These are phyloP conservation scores for Theileria sp. DNA, from an alignment of 169 alveolate genomes.

Conservation along the genomic window DNA sequence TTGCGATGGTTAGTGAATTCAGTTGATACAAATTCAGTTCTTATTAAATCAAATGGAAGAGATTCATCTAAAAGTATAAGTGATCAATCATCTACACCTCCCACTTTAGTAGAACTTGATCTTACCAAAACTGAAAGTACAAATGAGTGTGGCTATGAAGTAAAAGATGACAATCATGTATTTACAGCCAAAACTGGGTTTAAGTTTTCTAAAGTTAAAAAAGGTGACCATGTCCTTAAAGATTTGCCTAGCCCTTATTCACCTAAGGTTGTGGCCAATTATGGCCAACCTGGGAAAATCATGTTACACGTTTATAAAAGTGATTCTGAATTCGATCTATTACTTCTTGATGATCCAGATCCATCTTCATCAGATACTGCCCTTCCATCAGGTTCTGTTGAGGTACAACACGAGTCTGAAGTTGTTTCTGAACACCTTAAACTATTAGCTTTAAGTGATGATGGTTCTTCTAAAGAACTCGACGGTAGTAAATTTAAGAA, in stretches of 20 bases:
- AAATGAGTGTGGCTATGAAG: background rate
- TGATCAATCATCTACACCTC: background rate
- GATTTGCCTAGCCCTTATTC: background rate
- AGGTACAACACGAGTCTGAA: background rate
- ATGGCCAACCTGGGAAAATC: background rate
- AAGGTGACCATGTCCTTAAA: background rate
- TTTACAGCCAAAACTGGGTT: background rate
- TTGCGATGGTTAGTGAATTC: too few species aligned
- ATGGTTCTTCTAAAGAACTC: background rate
- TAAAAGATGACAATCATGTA: background rate
- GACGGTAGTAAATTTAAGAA: background rate
- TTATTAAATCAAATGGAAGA: too few species aligned
- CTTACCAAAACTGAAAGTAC: background rate
- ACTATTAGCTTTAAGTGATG: background rate
- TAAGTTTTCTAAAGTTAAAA: background rate
- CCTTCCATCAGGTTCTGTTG: background rate
- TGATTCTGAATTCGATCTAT: background rate
- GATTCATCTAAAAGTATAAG: too few species aligned
- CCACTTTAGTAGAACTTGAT: background rate
- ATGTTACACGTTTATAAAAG: background rate
- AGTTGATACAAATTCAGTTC: too few species aligned
- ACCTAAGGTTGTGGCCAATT: background rate
- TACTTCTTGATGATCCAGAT: background rate
- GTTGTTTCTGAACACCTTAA: background rate
- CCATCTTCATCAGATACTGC: background rate